Evolutionary conservation across 2,329 filamentous ascomycete genomes (phyloP), one percentile per base, ranked within the genome.

Genomic region (Moelleriella libera): DNA sequence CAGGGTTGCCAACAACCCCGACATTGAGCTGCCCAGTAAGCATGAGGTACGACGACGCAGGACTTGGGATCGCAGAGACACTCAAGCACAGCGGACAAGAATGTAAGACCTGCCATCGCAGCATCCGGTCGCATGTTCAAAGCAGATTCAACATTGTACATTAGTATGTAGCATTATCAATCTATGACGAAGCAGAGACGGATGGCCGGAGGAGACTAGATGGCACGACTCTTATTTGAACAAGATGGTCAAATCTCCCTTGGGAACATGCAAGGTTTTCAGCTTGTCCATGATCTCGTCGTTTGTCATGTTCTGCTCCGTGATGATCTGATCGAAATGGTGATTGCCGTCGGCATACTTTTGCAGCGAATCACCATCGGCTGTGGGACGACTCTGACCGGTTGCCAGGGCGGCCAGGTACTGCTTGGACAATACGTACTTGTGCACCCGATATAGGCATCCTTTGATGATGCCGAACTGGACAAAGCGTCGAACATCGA

Each of bases 391-490:
- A 40, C 69, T 70, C 57, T 74, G 68, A 2, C 76, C 76, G 40
- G 74, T 73, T 1, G 75, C 78, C 47, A 80, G 59, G 2, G 68
- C 67, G 6, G 74, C 69, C 28, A 83, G 64, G 55, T 80, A 78
- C 60, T 78, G 75, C 57, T 78, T 79, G 4, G 75, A 80, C 1
- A 94, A 78, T 30, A 88, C 85, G 60, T 94, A 94, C 62, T 92
- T 94, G 67, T 97, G 88, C 41, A 96, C 83, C 34, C 92, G 80
- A 64, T 96, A 96, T 29, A 98, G 68, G 55, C 94, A 85, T 12
- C 90, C 89, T 66, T 97, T 97, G 63, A 97, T 94, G 50, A 96
- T 77, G 49, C 90, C 92, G 58, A 97, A 98, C 50, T 94, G 94
- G 52, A 97, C 87, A 52, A 98, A 82, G 30, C 92, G 82, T 10